Base-by-base conservation (phyloP, 2,329 filamentous ascomycete species). In the Verticillium nubilum region DNA sequence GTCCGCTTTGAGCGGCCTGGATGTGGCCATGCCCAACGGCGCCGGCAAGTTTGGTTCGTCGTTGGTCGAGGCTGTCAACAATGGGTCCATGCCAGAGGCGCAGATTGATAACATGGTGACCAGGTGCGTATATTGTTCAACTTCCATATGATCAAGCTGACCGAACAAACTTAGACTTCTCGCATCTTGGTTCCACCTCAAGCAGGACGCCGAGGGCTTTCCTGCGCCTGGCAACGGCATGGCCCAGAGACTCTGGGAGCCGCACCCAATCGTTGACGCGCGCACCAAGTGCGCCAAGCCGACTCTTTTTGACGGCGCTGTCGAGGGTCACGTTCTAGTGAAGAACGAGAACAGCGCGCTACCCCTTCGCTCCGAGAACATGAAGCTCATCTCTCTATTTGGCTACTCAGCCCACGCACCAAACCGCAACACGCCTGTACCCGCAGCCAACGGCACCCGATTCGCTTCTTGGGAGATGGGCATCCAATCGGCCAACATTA, bases 321-420 rank as follows among this genome's bases (percentile, higher is more conserved):
- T 61, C 27, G 58, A 57, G 35, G 83, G 85, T 4, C 90, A 89
- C 56, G 89, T 93, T 26, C 78, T 96, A 0, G 77, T 96, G 57
- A 96, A 96, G 78, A 95, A 96, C 71, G 75, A 75, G 2, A 78
- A 81, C 52, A 78, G 78, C 6, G 76, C 80, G 0, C 75, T 95
- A 5, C 91, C 91, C 0, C 78, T 94, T 33, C 72, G 68, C 6
- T 35, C 28, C 5, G 85, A 76, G 5, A 73, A 75, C 57, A 78
- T 83, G 71, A 55, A 37, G 53, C 29, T 55, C 29, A 64, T 88
- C 76, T 80, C 84, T 66, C 72, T 88, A 67, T 80, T 86, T 76
- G 74, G 89, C 65, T 77, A 86, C 78, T 76, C 90, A 83, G 91
- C 92, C 3, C 76, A 76, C 0, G 67, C 77, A 0, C 68, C 75